Evolutionary conservation across 352 stramenopile genomes (phyloP).

Genomic region (Paralagenidium karlingii): DNA sequence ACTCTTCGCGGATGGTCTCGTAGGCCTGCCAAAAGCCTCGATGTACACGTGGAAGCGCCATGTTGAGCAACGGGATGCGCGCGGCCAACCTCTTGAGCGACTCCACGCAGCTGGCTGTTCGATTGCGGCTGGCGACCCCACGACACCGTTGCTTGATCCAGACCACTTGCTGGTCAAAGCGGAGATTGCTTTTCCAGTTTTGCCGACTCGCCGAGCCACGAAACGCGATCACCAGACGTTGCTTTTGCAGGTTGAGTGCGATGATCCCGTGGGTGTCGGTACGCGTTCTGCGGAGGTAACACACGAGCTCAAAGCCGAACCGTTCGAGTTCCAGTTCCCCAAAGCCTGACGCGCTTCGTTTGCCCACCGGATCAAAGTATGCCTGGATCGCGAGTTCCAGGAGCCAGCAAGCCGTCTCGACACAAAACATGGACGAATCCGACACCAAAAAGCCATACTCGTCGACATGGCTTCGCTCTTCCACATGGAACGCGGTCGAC

Average conservation of each 20-base stretch:
- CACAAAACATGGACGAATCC: conserved; percentile 74
- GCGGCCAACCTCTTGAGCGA: conserved; percentile 41
- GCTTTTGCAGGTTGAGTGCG: conserved; percentile 36
- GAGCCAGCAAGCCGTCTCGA: conserved; percentile 73
- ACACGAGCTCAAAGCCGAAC: conserved; percentile 77
- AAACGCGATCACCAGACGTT: conserved; percentile 75
- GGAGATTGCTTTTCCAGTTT: conserved; percentile 84
- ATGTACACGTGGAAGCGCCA: conserved; percentile 73
- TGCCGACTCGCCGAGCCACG: conserved; percentile 74
- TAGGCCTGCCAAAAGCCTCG: conserved; percentile 81
- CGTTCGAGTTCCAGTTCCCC: conserved; percentile 54
- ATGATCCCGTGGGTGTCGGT: conserved; percentile 70
- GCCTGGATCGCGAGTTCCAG: conserved; percentile 77
- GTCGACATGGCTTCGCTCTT: conserved; percentile 46
- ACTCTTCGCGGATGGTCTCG: conserved; percentile 56
- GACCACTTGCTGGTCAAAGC: conserved; percentile 65
- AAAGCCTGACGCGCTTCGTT: conserved; percentile 62
- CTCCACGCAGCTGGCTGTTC: conserved; percentile 44
- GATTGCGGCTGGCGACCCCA: not conserved
- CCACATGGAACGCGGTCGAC: conserved; percentile 61
- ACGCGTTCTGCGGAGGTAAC: conserved; percentile 47
- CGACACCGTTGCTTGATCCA: conserved; percentile 59
- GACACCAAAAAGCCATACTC: conserved; percentile 47
- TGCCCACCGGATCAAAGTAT: conserved; percentile 76
- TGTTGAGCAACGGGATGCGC: conserved; percentile 74